Conservation (phyloP, 2,329 filamentous ascomycete genomes). For the Aspergillus hortae region DNA sequence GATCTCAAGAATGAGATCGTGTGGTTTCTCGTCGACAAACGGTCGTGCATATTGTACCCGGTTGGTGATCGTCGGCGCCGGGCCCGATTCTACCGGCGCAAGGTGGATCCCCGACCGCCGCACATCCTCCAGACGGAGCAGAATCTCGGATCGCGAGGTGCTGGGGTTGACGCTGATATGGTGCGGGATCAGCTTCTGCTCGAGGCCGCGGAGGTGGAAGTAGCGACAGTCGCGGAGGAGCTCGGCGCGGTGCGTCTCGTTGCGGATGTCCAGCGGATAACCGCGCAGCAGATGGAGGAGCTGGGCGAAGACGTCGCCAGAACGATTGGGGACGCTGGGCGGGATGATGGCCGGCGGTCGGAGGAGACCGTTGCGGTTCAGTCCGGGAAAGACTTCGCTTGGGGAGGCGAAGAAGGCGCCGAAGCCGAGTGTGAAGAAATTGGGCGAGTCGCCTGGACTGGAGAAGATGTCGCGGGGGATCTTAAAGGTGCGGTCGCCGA, state of each 20-base stretch:
- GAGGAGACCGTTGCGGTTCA: slow-evolving; percentile 73
- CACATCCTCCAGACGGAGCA: slow-evolving; percentile 78
- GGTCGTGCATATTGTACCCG: slow-evolving; percentile 80
- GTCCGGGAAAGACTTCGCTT: slow-evolving; percentile 77
- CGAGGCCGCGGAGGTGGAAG: slow-evolving; percentile 86
- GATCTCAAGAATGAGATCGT: slow-evolving; percentile 78
- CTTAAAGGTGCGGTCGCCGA: slow-evolving; percentile 82
- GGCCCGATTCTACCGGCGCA: slow-evolving; percentile 42
- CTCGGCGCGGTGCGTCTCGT: slow-evolving; percentile 71
- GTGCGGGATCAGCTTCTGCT: slow-evolving; percentile 81
- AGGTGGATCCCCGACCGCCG: slow-evolving; percentile 79
- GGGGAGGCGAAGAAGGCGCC: slow-evolving; percentile 80
- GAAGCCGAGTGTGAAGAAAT: slow-evolving; percentile 92
- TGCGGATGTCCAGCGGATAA: slow-evolving; percentile 73
- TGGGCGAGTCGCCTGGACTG: slow-evolving; percentile 82
- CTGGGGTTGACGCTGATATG: slow-evolving; percentile 70
- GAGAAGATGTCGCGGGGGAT: slow-evolving; percentile 86
- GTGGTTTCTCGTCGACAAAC: slow-evolving; percentile 70
- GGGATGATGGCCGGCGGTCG: slow-evolving; percentile 84
- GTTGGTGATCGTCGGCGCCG: slow-evolving; percentile 29
- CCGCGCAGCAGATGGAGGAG: slow-evolving; percentile 77
- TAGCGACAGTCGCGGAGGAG: slow-evolving; percentile 85
- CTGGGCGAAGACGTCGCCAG: slow-evolving; percentile 79
- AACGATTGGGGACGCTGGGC: slow-evolving; percentile 74
- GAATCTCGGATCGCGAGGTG: slow-evolving; percentile 68